Conservation (phyloP, 2,329 filamentous ascomycete genomes). For the Westerdykella aurantiaca region DNA sequence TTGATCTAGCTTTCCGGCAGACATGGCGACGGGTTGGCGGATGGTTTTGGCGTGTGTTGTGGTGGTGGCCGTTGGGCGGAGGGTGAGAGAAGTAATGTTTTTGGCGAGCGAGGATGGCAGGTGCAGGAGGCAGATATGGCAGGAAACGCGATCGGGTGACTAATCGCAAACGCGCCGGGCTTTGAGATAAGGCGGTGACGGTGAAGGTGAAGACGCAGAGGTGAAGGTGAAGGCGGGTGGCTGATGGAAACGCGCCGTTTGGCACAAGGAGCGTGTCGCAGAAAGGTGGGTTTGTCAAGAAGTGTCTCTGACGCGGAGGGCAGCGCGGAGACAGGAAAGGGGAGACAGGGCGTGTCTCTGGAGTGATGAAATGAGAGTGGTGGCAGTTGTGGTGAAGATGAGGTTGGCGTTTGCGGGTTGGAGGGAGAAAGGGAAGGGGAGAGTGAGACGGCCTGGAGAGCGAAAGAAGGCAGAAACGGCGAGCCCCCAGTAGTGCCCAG, state of each 20-base stretch:
- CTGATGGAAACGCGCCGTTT: conserved; percentile 2
- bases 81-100: neutral
- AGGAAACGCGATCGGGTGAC: conserved; percentile 8
- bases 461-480: no score
- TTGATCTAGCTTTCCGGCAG: conserved; percentile 78
- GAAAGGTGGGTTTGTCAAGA: conserved; percentile 1
- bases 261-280: neutral
- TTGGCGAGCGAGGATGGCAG: conserved; percentile 9
- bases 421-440: no score
- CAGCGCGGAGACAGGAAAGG: neutral
- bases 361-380: neutral
- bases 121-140: conserved; percentile 8
- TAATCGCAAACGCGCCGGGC: conserved; percentile 12
- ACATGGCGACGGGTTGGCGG: conserved; percentile 20
- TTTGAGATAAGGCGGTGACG: conserved; percentile 11
- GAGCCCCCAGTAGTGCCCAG: no score
- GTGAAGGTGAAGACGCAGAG: conserved; percentile 4
- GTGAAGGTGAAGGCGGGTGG: conserved; percentile 7
- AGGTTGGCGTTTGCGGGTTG: no score
- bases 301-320: neutral
- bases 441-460: no score
- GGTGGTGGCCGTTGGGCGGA: conserved; percentile 8
- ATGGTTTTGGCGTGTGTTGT: conserved; percentile 1
- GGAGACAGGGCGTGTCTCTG: neutral
- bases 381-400: no score